Percentiles rank a stretch among this genome's conserved stretches.
Conservation (phyloP, 306 rosid species). For the Pterocarpus santalinus region DNA sequence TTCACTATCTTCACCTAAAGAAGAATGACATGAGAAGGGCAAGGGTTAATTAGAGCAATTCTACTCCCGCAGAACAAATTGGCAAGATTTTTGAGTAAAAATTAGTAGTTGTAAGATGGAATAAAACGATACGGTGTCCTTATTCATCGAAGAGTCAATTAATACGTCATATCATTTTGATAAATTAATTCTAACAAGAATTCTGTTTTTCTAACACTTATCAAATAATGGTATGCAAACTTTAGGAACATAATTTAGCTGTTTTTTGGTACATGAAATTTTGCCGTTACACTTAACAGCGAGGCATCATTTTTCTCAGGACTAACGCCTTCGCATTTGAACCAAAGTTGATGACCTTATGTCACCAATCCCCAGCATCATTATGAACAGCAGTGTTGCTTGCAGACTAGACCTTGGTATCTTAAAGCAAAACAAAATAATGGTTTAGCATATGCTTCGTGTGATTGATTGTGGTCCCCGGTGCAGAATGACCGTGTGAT, state of each 20-base stretch:
- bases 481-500: conserved; percentile 51
- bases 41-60: background rate
- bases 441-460: conserved; percentile 50
- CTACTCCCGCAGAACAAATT: no score
- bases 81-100: no score
- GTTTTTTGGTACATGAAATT: background rate
- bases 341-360: conserved; percentile 62
- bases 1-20: no score
- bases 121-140: no score
- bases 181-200: no score
- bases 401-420: conserved; percentile 50
- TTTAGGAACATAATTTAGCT: no score
- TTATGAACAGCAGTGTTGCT: conserved; percentile 40
- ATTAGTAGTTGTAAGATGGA: no score
- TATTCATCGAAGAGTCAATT: no score
- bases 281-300: conserved; percentile 36
- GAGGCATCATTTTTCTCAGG: background rate
- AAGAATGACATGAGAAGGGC: background rate
- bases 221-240: no score
- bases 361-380: conserved; percentile 47
- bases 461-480: conserved; percentile 43
- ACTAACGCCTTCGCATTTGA: conserved; percentile 57
- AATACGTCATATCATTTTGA: no score
- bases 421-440: conserved; percentile 56
- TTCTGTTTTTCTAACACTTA: no score